Evolutionary conservation across 2,329 filamentous ascomycete genomes (phyloP).

Genomic region (Madurella fahalii): DNA sequence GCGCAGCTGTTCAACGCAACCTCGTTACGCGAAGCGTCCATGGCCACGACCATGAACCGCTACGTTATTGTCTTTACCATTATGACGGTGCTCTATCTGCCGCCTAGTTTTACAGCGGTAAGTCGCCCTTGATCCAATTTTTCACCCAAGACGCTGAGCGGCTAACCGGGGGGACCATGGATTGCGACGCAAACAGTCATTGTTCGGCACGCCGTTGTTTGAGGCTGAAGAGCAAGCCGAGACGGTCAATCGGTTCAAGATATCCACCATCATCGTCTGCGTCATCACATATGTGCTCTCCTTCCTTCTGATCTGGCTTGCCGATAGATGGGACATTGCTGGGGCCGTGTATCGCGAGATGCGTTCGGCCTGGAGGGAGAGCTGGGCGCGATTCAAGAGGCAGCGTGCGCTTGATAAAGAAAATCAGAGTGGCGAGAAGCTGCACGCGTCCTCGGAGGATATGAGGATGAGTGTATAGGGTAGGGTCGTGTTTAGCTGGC

Average conservation of each 20-base stretch:
- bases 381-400: not conserved
- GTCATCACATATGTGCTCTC: slow-evolving; percentile 7
- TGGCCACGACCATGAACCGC: slow-evolving; percentile 11
- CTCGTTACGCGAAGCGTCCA: slow-evolving; percentile 11
- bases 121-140: not conserved
- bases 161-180: too few relatives aligned
- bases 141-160: too few relatives aligned
- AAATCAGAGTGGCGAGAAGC: not conserved
- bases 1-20: slow-evolving; percentile 16
- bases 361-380: not conserved
- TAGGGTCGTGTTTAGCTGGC: too few relatives aligned
- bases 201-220: slow-evolving; percentile 11
- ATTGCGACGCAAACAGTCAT: not conserved
- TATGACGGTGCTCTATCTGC: slow-evolving; percentile 12
- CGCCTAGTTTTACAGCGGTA: slow-evolving; percentile 7
- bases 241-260: slow-evolving; percentile 3
- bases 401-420: not conserved
- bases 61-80: slow-evolving; percentile 16
- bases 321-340: slow-evolving; percentile 7
- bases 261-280: slow-evolving; percentile 5
- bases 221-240: not conserved
- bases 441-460: not conserved
- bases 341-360: not conserved
- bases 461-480: not conserved
- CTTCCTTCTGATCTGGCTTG: slow-evolving; percentile 4